Percentiles rank a stretch among this genome's conserved stretches.
phyloP scores from a whole-genome alignment of 2,329 filamentous ascomycete species.

The Teratosphaeriaceae sp. region DNA sequence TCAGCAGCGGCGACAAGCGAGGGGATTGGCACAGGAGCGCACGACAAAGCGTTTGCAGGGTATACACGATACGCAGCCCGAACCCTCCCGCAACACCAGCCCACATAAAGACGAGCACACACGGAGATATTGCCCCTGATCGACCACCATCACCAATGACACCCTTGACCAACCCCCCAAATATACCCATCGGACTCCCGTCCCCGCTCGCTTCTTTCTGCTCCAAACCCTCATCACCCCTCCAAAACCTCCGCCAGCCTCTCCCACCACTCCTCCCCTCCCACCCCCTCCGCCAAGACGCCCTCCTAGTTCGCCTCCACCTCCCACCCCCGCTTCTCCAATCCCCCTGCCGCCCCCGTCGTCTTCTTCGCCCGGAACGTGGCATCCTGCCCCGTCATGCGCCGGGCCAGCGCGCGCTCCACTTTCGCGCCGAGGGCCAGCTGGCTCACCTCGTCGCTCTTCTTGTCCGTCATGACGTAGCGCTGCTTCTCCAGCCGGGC shows the following conservation, averaged over 20 bases:
- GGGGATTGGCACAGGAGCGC: too few species aligned
- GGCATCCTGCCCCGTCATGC: conserved; percentile 85
- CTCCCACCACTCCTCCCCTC: neutral
- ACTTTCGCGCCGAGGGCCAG: conserved; percentile 85
- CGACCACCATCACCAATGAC: too few species aligned
- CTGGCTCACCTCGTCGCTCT: conserved; percentile 76
- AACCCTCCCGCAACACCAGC: too few species aligned
- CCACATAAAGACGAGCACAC: too few species aligned
- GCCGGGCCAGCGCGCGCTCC: conserved; percentile 75
- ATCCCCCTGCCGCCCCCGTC: neutral
- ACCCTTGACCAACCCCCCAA: too few species aligned
- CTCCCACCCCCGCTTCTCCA: conserved; percentile 14
- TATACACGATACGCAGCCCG: too few species aligned
- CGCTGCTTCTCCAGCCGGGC: conserved; percentile 77
- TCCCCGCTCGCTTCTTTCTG: too few species aligned
- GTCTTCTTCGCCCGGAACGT: conserved; percentile 50
- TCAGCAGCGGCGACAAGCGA: too few species aligned
- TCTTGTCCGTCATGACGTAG: conserved; percentile 70
- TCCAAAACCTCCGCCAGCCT: neutral
- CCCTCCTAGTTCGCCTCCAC: conserved; percentile 18
- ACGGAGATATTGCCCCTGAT: too few species aligned
- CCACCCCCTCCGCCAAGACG: neutral
- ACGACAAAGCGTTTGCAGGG: too few species aligned
- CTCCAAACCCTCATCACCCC: neutral
- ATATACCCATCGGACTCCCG: neutral